Percentiles rank a stretch among this genome's conserved stretches.
Conservation (phyloP, 805 yeast genomes). For the Wickerhamiella siamensis region DNA sequence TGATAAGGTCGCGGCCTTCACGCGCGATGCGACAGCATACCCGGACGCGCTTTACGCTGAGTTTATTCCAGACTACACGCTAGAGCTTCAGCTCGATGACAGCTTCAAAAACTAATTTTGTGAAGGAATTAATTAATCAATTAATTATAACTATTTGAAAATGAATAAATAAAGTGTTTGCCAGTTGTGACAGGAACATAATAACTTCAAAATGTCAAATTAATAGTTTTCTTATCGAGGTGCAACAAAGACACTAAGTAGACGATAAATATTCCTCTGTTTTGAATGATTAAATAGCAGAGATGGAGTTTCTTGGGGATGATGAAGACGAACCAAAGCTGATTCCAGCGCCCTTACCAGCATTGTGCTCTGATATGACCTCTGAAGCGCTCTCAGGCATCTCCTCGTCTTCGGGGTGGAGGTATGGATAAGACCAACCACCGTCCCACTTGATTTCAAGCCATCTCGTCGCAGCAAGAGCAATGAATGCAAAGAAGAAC, state of each 20-base stretch:
- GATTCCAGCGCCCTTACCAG: not conserved
- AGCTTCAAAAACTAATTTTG: conserved; percentile 11
- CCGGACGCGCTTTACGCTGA: conserved; percentile 58
- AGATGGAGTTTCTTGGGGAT: not conserved
- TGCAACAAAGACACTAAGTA: too few species aligned
- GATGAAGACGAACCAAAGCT: not conserved
- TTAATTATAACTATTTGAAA: too few species aligned
- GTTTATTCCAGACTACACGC: conserved; percentile 25
- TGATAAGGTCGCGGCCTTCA: conserved; percentile 54
- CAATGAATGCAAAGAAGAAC: conserved; percentile 48
- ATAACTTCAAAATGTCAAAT: too few species aligned
- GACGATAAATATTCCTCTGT: not conserved
- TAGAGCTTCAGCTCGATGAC: conserved; percentile 11
- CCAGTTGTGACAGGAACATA: too few species aligned
- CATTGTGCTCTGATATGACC: not conserved
- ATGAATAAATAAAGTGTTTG: not conserved
- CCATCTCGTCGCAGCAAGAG: conserved; percentile 19
- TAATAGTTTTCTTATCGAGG: not conserved
- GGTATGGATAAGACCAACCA: conserved; percentile 1
- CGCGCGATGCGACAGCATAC: conserved; percentile 45
- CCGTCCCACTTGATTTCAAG: conserved; percentile 12
- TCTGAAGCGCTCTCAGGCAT: not conserved
- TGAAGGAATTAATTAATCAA: too few species aligned
- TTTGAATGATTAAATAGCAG: not conserved
- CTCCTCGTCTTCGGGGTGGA: not conserved